Base-by-base conservation (phyloP, 1,284 basidiomycete species). In the Ustilago crameri region DNA sequence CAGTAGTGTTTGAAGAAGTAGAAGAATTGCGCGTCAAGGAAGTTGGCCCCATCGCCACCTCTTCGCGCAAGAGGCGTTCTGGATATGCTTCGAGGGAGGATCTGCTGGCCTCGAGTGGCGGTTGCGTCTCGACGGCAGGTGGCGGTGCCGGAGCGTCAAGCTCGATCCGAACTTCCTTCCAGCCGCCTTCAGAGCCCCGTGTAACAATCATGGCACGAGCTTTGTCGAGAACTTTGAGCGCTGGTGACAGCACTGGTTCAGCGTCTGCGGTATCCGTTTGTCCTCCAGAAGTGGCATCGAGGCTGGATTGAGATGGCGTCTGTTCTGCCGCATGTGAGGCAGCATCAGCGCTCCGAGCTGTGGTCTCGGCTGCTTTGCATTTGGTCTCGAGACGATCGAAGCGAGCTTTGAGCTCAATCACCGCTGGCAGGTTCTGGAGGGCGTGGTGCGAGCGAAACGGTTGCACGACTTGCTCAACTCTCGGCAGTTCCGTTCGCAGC, bases 21-120 rank as follows among this genome's bases (percentile, higher is more conserved):
- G 68, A 71, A 8, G 68, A 71, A 26, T 50, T 71, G 17, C 68
- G 62, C 4, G 68, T 61, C 37, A 71, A 43, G 4, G 68, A 57
- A 15, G 46, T 35, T 3, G 57, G 42, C 15, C 30, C 58, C 12
- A 53, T 49, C n/a, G 20, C 40, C 1, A 52, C 14, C 3, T 61
- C 49, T n/a, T 61, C 64, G 5, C 64, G 50, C 22, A 53, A 24
- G 27, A 57, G 20, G 32, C 51, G 64, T 27, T 57, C 54, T 15
- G 50, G 49, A 23, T 35, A 57, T 15, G 20, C 18, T 4, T 67
- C 64, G 27, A 53, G 26, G 1, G 58, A 61, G 2, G 64, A 43
- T 48, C 53, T 56, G 30, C 26, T 45, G 3, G 64, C 50, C 17
- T 53, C 38, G 14, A 30, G 41, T 4, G 27, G 40, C n/a, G 42